Conservation (phyloP, 1,284 basidiomycete genomes). For the Erythrobasidium hasegawianum region DNA sequence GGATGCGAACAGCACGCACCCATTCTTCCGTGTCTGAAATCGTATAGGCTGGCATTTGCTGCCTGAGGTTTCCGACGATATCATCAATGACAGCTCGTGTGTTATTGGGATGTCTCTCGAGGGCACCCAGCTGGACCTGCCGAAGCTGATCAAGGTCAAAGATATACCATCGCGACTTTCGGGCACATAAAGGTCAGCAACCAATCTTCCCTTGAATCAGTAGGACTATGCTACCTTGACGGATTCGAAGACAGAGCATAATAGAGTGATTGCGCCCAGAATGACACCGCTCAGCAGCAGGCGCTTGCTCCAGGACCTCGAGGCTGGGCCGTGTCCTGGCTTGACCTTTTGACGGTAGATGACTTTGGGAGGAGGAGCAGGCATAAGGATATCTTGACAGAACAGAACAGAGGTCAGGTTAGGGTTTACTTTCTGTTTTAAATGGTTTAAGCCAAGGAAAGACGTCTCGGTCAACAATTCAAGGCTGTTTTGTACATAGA, state of each 20-base stretch:
- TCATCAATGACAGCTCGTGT: constrained; percentile 65
- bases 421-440: too few relatives aligned
- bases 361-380: constrained; percentile 26
- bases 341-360: constrained; percentile 29
- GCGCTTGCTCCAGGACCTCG: constrained; percentile 24
- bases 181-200: not conserved
- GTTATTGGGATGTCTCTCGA: constrained; percentile 61
- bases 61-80: constrained; percentile 67
- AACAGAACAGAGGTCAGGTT: too few relatives aligned
- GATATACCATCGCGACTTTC: constrained; percentile 60
- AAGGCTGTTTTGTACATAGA: not conserved
- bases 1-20: not conserved
- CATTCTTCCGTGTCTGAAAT: constrained; percentile 35
- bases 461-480: not conserved
- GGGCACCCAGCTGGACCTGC: constrained; percentile 64
- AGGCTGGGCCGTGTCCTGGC: constrained; percentile 1
- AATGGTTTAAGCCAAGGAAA: too few relatives aligned
- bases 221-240: constrained; percentile 37
- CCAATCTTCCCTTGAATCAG: not conserved
- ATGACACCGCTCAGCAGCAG: constrained; percentile 31
- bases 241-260: constrained; percentile 35
- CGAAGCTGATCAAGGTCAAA: constrained; percentile 65
- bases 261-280: constrained; percentile 30
- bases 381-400: not conserved
- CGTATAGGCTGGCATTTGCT: constrained; percentile 56